Evolutionary conservation across 257 asterid species (phyloP).

Genomic region (Misopates orontium): DNA sequence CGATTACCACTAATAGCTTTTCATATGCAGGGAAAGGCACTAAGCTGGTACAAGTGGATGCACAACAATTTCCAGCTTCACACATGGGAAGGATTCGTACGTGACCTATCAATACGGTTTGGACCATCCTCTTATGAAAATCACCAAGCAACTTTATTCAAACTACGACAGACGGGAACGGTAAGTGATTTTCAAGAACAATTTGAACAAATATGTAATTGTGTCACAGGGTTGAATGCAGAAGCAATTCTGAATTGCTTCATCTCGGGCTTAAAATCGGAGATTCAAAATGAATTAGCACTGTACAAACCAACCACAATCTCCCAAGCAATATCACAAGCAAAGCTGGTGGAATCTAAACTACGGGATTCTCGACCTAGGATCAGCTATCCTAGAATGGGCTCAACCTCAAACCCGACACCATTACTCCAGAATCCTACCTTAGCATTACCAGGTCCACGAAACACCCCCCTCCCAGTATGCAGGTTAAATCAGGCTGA

Average conservation of each 20-base stretch:
- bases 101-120: too few species aligned
- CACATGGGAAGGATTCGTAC: too few species aligned
- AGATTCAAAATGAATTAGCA: neutral
- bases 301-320: too few species aligned
- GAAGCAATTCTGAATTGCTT: neutral
- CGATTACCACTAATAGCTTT: neutral
- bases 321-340: neutral
- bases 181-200: too few species aligned
- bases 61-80: too few species aligned
- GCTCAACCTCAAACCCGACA: neutral
- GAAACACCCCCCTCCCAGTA: neutral
- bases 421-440: neutral
- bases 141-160: neutral
- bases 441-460: neutral
- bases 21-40: neutral
- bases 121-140: too few species aligned
- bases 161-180: neutral
- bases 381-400: too few species aligned
- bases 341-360: neutral
- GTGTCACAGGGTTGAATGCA: neutral
- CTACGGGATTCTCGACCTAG: too few species aligned
- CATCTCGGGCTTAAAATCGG: too few species aligned
- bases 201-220: too few species aligned
- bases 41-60: conserved; percentile 3
- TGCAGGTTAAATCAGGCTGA: neutral